phyloP scores from a whole-genome alignment of 352 stramenopile genomes.

The Phytophthora pseudosyringae region DNA sequence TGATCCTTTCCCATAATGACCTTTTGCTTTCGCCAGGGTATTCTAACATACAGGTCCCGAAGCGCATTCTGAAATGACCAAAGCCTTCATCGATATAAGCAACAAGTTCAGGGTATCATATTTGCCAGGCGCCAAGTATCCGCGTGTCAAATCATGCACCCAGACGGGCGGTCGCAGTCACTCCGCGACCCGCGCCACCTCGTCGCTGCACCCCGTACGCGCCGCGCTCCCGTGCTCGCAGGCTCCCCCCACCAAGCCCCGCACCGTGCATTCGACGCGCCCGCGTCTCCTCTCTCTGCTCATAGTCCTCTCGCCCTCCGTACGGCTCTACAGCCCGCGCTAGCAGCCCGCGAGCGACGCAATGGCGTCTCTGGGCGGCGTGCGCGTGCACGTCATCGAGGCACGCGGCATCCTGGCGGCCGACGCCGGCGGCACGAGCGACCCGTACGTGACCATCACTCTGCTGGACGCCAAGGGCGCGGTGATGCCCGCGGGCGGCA shows the following conservation, averaged over 20 bases:
- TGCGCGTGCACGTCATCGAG: conserved; percentile 61
- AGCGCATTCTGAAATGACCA: no score
- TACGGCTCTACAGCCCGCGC: neutral
- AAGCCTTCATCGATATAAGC: no score
- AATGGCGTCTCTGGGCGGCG: conserved; percentile 36
- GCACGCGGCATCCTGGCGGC: conserved; percentile 71
- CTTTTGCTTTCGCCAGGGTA: neutral
- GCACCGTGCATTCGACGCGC: neutral
- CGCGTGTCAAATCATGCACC: neutral
- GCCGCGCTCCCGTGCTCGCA: neutral
- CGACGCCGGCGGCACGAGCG: conserved; percentile 70
- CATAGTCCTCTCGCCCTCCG: neutral
- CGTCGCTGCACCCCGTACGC: neutral
- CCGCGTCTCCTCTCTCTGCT: neutral
- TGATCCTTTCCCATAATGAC: neutral
- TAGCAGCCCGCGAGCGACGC: neutral
- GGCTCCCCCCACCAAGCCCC: neutral
- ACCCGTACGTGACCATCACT: conserved; percentile 76
- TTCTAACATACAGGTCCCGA: no score
- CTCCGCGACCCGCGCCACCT: no score
- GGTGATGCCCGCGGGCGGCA: conserved; percentile 46
- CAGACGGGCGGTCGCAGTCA: neutral
- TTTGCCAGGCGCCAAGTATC: neutral
- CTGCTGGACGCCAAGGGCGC: conserved; percentile 69
- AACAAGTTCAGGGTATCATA: neutral